Percentiles rank a stretch among this genome's conserved stretches.
phyloP scores from a whole-genome alignment of 352 stramenopile species.

The Phytophthora citrophthora region DNA sequence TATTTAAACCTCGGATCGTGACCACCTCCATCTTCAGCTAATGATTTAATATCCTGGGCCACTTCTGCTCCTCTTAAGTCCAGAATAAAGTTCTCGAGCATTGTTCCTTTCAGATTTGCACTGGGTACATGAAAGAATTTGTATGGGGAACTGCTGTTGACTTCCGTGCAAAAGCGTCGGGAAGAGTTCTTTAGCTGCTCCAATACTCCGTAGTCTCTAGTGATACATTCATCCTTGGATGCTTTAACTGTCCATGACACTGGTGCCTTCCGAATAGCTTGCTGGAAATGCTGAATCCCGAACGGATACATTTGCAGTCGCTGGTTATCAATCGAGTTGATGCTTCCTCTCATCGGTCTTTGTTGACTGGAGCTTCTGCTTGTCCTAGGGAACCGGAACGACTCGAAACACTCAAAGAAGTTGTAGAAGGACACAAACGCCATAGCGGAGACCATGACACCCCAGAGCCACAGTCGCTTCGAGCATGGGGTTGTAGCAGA shows the following conservation, averaged over 20 bases:
- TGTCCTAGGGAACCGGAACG: conserved; percentile 3
- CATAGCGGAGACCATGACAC: conserved; percentile 20
- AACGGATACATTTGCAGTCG: conserved; percentile 21
- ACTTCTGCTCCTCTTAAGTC: conserved; percentile 26
- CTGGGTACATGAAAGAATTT: conserved; percentile 23
- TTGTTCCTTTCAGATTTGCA: conserved; percentile 21
- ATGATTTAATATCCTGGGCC: conserved; percentile 20
- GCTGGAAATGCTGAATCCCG: not conserved
- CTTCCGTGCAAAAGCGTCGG: conserved; percentile 14
- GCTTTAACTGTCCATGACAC: conserved; percentile 18
- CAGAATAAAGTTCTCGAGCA: conserved; percentile 31
- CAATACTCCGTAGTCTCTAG: conserved; percentile 34
- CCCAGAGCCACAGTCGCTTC: conserved; percentile 21
- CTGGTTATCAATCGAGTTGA: not conserved
- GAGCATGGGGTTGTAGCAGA: conserved; percentile 12
- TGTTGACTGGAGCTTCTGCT: not conserved
- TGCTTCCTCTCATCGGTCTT: not conserved
- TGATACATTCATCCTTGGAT: conserved; percentile 22
- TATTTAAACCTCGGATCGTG: conserved; percentile 43
- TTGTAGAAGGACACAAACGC: conserved; percentile 20
- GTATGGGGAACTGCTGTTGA: conserved; percentile 16
- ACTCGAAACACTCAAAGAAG: conserved; percentile 19
- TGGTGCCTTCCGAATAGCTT: conserved; percentile 8
- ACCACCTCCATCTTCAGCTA: conserved; percentile 20
- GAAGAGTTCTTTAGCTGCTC: conserved; percentile 28